Evolutionary conservation across 768 basidiomycete species (phyloP).

Genomic region (Termitomyces sp.): DNA sequence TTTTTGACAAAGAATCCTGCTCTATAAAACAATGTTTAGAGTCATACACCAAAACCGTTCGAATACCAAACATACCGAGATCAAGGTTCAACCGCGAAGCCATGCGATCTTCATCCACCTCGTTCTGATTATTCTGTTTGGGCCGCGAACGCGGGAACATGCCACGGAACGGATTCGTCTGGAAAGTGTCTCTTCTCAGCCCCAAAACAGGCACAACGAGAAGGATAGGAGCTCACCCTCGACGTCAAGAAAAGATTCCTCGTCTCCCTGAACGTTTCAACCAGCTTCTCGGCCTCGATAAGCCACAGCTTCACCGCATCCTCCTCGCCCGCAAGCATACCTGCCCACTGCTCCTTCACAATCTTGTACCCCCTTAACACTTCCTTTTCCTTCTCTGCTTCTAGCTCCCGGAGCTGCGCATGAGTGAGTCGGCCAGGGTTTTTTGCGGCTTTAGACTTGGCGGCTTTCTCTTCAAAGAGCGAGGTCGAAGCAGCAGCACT

Average conservation of each 20-base stretch:
- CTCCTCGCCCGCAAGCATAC: conserved; percentile 40
- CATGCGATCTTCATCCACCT: conserved; percentile 69
- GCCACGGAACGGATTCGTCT: conserved; percentile 60
- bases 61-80: conserved; percentile 43
- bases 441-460: conserved; percentile 22
- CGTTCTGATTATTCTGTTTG: conserved; percentile 37
- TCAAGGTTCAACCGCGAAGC: conserved; percentile 74
- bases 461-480: conserved; percentile 57
- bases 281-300: conserved; percentile 76
- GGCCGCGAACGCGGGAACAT: conserved; percentile 57
- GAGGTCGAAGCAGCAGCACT: conserved; percentile 35
- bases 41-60: not conserved
- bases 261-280: conserved; percentile 89
- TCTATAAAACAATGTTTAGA: conserved; percentile 31
- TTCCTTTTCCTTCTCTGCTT: conserved; percentile 64
- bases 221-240: conserved; percentile 45
- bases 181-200: conserved; percentile 8
- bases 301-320: conserved; percentile 74
- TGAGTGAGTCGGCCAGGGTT: conserved; percentile 47
- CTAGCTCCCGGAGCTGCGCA: conserved; percentile 60
- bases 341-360: conserved; percentile 61
- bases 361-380: conserved; percentile 55
- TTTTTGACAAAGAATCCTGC: conserved; percentile 52
- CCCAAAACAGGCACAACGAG: not conserved
- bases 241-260: conserved; percentile 78